Conservation (phyloP, 805 yeast species). For the Candida silvatica region DNA sequence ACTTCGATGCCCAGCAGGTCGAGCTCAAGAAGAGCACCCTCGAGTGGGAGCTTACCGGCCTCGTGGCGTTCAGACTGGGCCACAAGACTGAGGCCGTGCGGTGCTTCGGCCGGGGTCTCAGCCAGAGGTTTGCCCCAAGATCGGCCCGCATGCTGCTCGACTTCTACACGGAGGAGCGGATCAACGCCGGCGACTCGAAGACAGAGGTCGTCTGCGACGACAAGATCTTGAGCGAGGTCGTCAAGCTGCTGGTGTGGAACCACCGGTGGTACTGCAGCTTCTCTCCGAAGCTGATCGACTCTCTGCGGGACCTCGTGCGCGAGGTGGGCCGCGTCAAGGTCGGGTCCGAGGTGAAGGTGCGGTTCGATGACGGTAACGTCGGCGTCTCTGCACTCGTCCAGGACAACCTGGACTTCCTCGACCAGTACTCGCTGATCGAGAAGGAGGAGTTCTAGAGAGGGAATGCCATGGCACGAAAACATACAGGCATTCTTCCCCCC, state of each 20-base stretch:
- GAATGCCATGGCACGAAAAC: no score
- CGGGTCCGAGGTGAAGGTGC: slow-evolving; percentile 60
- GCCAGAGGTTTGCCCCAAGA: slow-evolving; percentile 70
- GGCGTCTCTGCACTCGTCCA: slow-evolving; percentile 53
- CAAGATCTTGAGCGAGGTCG: slow-evolving; percentile 56
- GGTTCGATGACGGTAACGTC: slow-evolving; percentile 45
- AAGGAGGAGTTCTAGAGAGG: slow-evolving; percentile 8
- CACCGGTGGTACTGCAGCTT: slow-evolving; percentile 97
- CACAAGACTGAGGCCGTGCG: slow-evolving; percentile 81
- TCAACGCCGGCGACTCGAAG: slow-evolving; percentile 17
- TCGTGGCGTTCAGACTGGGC: slow-evolving; percentile 75
- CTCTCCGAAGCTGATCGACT: slow-evolving; percentile 56
- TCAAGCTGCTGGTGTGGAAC: slow-evolving; percentile 90
- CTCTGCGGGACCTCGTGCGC: slow-evolving; percentile 52
- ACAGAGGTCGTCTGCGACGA: slow-evolving; percentile 32
- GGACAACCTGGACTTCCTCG: slow-evolving; percentile 40
- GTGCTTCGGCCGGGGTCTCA: slow-evolving; percentile 70
- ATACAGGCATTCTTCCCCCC: no score
- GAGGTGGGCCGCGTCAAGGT: slow-evolving; percentile 77
- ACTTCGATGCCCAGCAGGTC: slow-evolving; percentile 81
- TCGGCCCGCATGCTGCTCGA: slow-evolving; percentile 68
- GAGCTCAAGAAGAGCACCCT: slow-evolving; percentile 47
- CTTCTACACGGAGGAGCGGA: slow-evolving; percentile 46
- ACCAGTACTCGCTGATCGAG: slow-evolving; percentile 33
- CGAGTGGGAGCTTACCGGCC: slow-evolving; percentile 88